These are phyloP conservation scores for Trametes villosa DNA, from an alignment of 768 basidiomycete genomes.

Conservation along the genomic window DNA sequence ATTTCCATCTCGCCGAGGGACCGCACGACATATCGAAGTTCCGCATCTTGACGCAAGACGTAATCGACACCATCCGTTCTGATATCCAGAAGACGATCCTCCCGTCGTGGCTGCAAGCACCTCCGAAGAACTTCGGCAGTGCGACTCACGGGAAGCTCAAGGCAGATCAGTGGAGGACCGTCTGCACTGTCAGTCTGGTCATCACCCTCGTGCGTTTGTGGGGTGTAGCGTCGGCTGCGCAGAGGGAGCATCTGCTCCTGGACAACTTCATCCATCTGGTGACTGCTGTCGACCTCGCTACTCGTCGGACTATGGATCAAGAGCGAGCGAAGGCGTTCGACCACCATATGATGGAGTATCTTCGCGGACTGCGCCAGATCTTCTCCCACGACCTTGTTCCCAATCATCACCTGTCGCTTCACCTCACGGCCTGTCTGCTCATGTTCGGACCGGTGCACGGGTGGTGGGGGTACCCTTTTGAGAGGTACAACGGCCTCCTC, in stretches of 20 bases:
- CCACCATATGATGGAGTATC: conserved; percentile 19
- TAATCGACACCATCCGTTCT: background rate
- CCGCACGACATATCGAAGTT: too few species aligned
- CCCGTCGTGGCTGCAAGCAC: background rate
- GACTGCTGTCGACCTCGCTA: conserved; percentile 23
- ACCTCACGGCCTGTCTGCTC: conserved; percentile 32
- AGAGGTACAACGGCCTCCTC: conserved; percentile 35
- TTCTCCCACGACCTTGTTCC: conserved; percentile 34
- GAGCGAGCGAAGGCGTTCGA: conserved; percentile 5
- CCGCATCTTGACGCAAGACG: too few species aligned
- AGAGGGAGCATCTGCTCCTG: conserved; percentile 23
- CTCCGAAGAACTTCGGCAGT: background rate
- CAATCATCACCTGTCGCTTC: conserved; percentile 36
- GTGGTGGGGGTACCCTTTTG: conserved; percentile 31
- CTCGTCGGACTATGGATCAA: conserved; percentile 6
- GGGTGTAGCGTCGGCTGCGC: conserved; percentile 23
- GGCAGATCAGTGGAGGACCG: conserved; percentile 40
- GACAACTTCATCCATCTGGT: conserved; percentile 36
- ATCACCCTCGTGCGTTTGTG: conserved; percentile 42
- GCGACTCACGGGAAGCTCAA: conserved; percentile 33
- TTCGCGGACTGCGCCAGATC: conserved; percentile 22
- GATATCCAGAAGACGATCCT: background rate
- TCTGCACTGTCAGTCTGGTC: conserved; percentile 38
- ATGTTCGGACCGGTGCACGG: conserved; percentile 36
- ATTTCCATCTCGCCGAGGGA: too few species aligned